Evolutionary conservation across 2,329 filamentous ascomycete species (phyloP), one percentile per base, ranked within the genome.

Genomic region (Ceratocystis cubensis): DNA sequence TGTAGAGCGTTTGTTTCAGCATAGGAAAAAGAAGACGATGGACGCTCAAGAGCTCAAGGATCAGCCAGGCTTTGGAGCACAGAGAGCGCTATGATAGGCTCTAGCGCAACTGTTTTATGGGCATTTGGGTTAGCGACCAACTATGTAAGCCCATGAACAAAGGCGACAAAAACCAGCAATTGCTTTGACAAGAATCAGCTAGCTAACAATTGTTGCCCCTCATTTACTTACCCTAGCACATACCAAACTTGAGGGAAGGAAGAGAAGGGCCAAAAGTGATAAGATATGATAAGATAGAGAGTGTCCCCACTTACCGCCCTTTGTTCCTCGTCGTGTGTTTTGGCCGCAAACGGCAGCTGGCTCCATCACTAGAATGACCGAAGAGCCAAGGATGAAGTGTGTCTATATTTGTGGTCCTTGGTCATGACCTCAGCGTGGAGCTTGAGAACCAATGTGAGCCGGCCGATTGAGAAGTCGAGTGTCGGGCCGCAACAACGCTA

Each of bases 11-110:
- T 53, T n/a, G 48, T 53, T 53, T 53, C 48, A 53, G 22, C 22
- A 53, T 25, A 53, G 25, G 22, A 50, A 50, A 53, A 53, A 53
- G 48, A 53, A 25, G 48, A 53, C 48, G 48, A 53, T 53, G 48
- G 48, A 41, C 37, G 13, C 37, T 41, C 37, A 41, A 41, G 10
- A 41, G 13, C 48, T 53, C 48, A 25, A 53, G 48, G 22, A 53
- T 53, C 22, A 41, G 37, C 13, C 37, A 53, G 22, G 48, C 48
- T 53, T 53, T 53, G 22, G 48, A 53, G 48, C 20, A 41, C 13
- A 41, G 37, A 41, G 37, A 15, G 3, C 37, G 37, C 10, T 41
- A 15, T 41, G 10, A 41, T 13, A 41, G 10, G 37, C 37, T 41
- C 3, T 15, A 15, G 37, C 37, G 48, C 48, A 53, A 53, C 48